Base-by-base conservation (phyloP, 768 basidiomycete genomes). In the Hygrocybe punicea region DNA sequence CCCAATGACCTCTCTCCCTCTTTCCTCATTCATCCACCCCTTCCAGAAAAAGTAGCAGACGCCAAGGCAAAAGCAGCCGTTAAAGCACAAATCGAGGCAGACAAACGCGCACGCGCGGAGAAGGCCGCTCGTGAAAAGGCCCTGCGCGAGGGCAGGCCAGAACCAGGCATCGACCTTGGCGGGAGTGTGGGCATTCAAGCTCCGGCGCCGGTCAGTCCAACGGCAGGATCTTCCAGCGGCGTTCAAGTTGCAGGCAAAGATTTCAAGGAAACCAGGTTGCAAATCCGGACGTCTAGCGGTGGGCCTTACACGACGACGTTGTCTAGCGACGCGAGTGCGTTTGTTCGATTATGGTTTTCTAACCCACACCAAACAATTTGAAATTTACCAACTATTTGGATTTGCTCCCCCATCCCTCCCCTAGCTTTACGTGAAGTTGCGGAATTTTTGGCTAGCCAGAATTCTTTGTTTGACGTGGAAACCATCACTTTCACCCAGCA, bases 41-140 rank as follows among this genome's bases (percentile, higher is more conserved):
- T 29, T 29, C 29, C 65, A 95, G 96, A 98, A 65, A 98, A 98
- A 75, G 66, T 92, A 39, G 91, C 89, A 51, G 96, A 98, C 49
- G 85, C 86, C 10, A 86, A 85, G 65, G 95, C 93, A 1, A 85
- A 77, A 60, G 91, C 91, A 3, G 89, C 90, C 1, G 78, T 98
- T 66, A 93, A 93, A 68, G 91, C 89, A 1, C 94, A 97, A 69
- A 97, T 98, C 62, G 94, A 95, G 71, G 91, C 87, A 0, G 95
- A 97, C 76, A 98, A 94, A 75, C 83, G 83, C 52, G 87, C 84
- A 8, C 84, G 96, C 17, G 92, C 92, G 0, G 93, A 89, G 67
- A 94, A 91, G 65, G 79, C 86, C 1, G 94, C 94, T 0, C 77
- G 86, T 47, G 96, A 98, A 73, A 98, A 98, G 69, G 95, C 94